Percentiles rank a stretch among this genome's conserved stretches.
Evolutionary conservation across 768 basidiomycete genomes (phyloP).

Genomic region (Podaxis sp.): DNA sequence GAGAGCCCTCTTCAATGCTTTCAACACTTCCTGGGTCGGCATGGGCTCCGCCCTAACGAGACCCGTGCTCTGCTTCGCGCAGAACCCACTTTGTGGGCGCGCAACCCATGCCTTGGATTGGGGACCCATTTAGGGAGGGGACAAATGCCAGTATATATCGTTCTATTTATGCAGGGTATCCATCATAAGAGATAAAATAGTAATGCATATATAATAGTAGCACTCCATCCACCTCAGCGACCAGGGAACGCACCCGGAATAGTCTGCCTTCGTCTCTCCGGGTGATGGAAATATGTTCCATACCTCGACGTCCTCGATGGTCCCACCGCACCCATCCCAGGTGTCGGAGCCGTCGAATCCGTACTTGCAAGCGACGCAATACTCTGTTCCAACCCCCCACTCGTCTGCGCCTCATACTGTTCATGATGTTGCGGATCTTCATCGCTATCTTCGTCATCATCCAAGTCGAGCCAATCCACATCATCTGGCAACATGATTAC

Average conservation of each 20-base stretch:
- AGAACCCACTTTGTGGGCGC: no score
- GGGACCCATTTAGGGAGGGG: no score
- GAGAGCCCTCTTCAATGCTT: no score
- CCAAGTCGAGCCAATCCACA: slow-evolving; percentile 56
- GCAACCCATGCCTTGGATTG: no score
- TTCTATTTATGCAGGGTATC: not conserved
- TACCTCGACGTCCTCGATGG: slow-evolving; percentile 54
- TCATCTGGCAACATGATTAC: slow-evolving; percentile 86
- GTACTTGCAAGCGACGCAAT: slow-evolving; percentile 24
- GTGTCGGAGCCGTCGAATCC: slow-evolving; percentile 10
- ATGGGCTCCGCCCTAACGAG: no score
- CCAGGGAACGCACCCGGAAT: slow-evolving; percentile 62
- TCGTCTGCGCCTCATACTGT: not conserved
- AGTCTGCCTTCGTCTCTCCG: slow-evolving; percentile 57
- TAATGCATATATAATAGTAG: not conserved
- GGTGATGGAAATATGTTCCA: slow-evolving; percentile 84
- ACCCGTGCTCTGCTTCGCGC: no score
- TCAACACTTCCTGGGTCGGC: no score
- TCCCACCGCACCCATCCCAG: slow-evolving; percentile 17
- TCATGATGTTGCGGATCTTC: slow-evolving; percentile 27
- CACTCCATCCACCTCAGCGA: slow-evolving; percentile 1
- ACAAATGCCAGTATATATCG: no score
- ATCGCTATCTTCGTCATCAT: slow-evolving; percentile 39
- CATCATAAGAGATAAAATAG: not conserved
- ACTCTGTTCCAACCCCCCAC: slow-evolving; percentile 23